Percentiles rank a stretch among this genome's conserved stretches.
Conservation (phyloP, 768 basidiomycete species). For the Russula sp. region DNA sequence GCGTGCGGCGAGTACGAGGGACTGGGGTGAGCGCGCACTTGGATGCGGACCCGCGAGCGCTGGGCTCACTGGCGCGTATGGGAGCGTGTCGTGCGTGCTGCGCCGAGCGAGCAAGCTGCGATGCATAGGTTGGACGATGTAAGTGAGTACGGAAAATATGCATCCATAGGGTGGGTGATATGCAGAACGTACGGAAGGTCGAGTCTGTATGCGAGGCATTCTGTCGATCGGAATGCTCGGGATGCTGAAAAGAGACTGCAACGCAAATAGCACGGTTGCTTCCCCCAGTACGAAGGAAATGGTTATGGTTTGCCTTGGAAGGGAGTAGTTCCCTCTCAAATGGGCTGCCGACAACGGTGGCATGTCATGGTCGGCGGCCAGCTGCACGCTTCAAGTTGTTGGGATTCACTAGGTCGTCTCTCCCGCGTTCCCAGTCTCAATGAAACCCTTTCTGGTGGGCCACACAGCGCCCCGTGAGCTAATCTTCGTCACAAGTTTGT, state of each 20-base stretch:
- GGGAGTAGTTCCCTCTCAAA: background rate
- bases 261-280: too few species aligned
- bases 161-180: too few species aligned
- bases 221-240: slow-evolving; percentile 6
- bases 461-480: slow-evolving; percentile 1
- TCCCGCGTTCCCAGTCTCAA: slow-evolving; percentile 10
- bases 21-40: too few species aligned
- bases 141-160: background rate
- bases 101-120: too few species aligned
- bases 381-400: slow-evolving; percentile 8
- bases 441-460: slow-evolving; percentile 10
- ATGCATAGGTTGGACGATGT: too few species aligned
- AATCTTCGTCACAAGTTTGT: background rate
- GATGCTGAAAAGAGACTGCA: slow-evolving; percentile 10
- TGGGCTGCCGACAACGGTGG: background rate
- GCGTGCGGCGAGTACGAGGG: background rate
- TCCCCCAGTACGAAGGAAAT: background rate
- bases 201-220: too few species aligned
- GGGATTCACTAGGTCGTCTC: slow-evolving; percentile 6
- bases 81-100: too few species aligned
- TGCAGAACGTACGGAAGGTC: background rate
- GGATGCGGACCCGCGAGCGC: too few species aligned
- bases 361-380: background rate
- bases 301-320: background rate
- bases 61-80: too few species aligned